Base-by-base conservation (phyloP, 352 stramenopile species). In the Phytophthora parvispora region DNA sequence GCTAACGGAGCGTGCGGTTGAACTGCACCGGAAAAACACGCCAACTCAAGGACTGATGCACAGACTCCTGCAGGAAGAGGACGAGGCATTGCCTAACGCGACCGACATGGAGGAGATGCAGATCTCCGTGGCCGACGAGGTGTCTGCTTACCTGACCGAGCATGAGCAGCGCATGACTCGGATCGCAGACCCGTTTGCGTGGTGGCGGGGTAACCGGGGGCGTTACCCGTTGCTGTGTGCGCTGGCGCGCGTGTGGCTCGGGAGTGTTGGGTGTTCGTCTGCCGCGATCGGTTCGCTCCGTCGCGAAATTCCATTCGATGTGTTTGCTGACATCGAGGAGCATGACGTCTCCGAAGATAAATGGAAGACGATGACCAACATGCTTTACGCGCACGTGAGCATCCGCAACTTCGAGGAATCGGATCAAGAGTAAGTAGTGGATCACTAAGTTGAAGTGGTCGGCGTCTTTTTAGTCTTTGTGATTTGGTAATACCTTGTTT, bases 211-310 rank as follows among this genome's bases (percentile, higher is more conserved):
- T 12, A 66, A 66, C 22, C 16, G 10, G 20, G 50, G 45, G 48
- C 59, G 48, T 24, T 66, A 60, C 50, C 59, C 36, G 27, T 45
- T 60, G 13, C 40, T 66, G 16, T 66, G 48, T 2, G 15, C 50
- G 54, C n/a, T 66, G 34, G 59, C 59, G 15, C 48, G 48, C 8
- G 59, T 60, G n/a, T 66, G 59, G 59, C 59, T 66, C 5, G 59
- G 59, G 15, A 36, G 31, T 25, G 48, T 59, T 24, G 48, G 48
- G 15, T 60, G 48, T 45, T 60, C 59, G 10, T 66, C 59, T 9
- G 47, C 48, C 25, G n/a, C 25, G 8, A 66, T 66, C 24, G 59
- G 59, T 18, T 24, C 32, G 27, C 59, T 66, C 20, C 34, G 20
- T 15, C 59, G 59, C 18, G 18, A 60, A 51, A 66, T 66, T 34